Evolutionary conservation across 495 filamentous ascomycete species (phyloP), one percentile per base, ranked within the genome.

Genomic region (Aspergillus sclerotioniger): DNA sequence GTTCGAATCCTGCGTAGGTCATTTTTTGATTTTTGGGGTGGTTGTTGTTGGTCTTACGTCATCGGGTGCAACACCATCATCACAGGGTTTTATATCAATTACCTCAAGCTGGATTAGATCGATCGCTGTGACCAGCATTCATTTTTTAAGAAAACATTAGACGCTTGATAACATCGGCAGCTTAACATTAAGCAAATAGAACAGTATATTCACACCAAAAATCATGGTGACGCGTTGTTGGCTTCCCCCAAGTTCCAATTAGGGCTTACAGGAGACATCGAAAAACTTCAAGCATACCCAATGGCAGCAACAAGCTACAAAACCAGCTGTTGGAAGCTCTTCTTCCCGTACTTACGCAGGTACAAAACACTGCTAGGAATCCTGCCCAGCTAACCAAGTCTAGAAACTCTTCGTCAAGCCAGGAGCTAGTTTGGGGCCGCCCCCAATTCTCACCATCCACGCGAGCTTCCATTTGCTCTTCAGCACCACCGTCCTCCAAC

Each of bases 1-100:
- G 74, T 68, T 71, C 66, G 67, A 73, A 61, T 68, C 71, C 74
- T 71, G 73, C 73, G 68, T 76, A 68, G 71, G 74, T 76, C 73
- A 74, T 44, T 41, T 41, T 41, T 41, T 41, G 9, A 1, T n/a
- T n/a, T 41, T n/a, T 41, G 15, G 2, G 25, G 25, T 25, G 2
- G 25, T 25, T 25, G 2, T 5, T 25, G 25, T 5, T 25, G 25
- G 25, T 25, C 25, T 25, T 25, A 25, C 25, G 25, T 25, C 25
- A 25, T 25, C 25, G 25, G 25, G 25, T 25, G 25, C 25, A 25
- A 25, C 25, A 25, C 5, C 25, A 25, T 25, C 25, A n/a, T n/a
- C n/a, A n/a, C n/a, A n/a, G n/a, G n/a, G n/a, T n/a, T n/a, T n/a
- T n/a, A n/a, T n/a, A n/a, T n/a, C n/a, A n/a, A n/a, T n/a, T n/a